These are phyloP conservation scores for Aphanomyces cochlioides DNA, from an alignment of 352 stramenopile species.

Conservation along the genomic window DNA sequence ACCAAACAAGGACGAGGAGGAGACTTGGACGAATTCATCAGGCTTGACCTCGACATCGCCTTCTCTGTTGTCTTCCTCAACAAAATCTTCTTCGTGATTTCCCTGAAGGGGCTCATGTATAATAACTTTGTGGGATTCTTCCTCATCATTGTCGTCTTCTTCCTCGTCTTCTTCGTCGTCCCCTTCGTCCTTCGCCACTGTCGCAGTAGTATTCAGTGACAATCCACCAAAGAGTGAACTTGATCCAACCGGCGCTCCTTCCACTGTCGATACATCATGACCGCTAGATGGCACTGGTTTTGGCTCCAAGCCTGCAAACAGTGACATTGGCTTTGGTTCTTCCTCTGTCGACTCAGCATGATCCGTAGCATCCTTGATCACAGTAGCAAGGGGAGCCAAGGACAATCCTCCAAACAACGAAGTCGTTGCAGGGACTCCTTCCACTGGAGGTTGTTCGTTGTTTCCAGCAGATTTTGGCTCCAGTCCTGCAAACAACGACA, in stretches of 20 bases:
- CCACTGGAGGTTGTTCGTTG: conserved; percentile 34
- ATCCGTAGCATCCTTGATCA: conserved; percentile 11
- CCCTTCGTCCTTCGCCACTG: not conserved
- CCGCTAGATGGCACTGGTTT: too few relatives aligned
- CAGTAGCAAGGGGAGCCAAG: not conserved
- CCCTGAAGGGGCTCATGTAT: not conserved
- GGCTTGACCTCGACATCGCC: not conserved
- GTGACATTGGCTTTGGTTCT: too few relatives aligned
- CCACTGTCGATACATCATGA: too few relatives aligned
- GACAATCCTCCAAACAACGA: conserved; percentile 15
- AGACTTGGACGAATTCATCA: not conserved
- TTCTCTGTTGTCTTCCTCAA: not conserved
- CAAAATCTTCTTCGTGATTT: not conserved
- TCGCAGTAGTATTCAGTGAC: not conserved
- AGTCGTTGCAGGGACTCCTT: not conserved
- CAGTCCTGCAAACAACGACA: conserved; percentile 35
- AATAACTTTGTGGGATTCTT: not conserved
- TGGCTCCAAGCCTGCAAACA: too few relatives aligned
- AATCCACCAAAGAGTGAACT: conserved; percentile 35
- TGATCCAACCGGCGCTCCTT: too few relatives aligned
- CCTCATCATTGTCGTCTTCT: not conserved
- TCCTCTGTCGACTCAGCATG: too few relatives aligned
- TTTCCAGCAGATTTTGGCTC: not conserved
- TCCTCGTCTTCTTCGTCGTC: not conserved
- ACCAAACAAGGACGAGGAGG: not conserved